Base-by-base conservation (phyloP, 2,329 filamentous ascomycete species). In the Aaosphaeria arxii region DNA sequence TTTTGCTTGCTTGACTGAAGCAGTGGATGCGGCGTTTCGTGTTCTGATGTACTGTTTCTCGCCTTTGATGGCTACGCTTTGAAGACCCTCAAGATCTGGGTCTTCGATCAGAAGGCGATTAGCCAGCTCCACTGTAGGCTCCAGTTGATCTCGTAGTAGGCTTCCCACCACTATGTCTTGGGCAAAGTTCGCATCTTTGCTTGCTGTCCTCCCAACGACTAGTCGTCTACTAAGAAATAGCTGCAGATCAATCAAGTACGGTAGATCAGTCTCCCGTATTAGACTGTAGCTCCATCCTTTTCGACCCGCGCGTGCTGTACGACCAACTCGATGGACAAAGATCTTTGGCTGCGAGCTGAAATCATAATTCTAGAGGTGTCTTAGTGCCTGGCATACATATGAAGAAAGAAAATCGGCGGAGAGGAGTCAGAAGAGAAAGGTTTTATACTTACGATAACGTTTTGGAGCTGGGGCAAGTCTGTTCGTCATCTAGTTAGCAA, bases 231-330 rank as follows among this genome's bases (percentile, higher is more conserved):
- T 89, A 1, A 99, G 80, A 72, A 99, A 99, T 0, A 99, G 80
- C 68, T 99, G 95, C 46, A 99, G 76, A 70, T 99, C 94, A 5
- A 99, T 76, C 4, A 99, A 78, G 66, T 99, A 99, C 0, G 94
- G 91, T 5, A 89, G 85, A 71, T 99, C 94, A 1, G 87, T 83
- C 56, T 95, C 89, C 49, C 89, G 82, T 29, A 97, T 86, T 24
- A 99, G 78, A 75, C 89, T 96, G 46, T 96, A 99, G 73, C 87
- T 88, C 94, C 94, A 97, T 53, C 94, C 94, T 56, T 87, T 84
- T 61, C 90, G 86, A 11, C 92, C 94, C 40, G 95, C 95, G 81
- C 94, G 85, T 38, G 94, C 95, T 29, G 95, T 99, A 73, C 94
- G 86, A 61, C 94, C 94, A 42, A 99, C 94, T 66, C 94, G 86